These are phyloP conservation scores for Malassezia obtusa DNA, from an alignment of 1,284 basidiomycete genomes.

Conservation along the genomic window DNA sequence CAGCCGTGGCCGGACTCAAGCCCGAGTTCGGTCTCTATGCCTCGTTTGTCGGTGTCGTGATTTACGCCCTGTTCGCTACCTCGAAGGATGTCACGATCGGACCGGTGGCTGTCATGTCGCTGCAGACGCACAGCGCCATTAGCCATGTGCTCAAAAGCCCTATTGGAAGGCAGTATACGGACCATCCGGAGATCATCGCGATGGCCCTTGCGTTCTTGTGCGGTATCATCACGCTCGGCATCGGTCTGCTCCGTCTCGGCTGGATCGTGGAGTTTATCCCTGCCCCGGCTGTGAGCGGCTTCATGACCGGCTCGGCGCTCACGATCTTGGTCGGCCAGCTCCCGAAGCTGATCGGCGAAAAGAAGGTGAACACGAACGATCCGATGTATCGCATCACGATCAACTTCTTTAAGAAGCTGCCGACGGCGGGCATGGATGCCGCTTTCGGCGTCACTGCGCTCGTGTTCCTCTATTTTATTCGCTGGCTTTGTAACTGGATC, in stretches of 20 bases:
- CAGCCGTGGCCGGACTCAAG: conserved; percentile 70
- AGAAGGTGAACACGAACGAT: conserved; percentile 28
- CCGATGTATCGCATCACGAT: conserved; percentile 79
- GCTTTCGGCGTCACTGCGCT: conserved; percentile 79
- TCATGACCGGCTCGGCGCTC: conserved; percentile 53
- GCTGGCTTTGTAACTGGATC: conserved; percentile 58
- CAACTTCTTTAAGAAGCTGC: conserved; percentile 76
- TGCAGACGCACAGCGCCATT: conserved; percentile 63
- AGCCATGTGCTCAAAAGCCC: conserved; percentile 18
- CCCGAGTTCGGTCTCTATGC: conserved; percentile 89
- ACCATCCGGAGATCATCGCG: conserved; percentile 61
- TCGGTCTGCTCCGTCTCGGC: conserved; percentile 82
- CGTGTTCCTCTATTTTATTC: conserved; percentile 64
- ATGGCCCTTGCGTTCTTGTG: conserved; percentile 75
- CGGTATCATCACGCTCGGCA: conserved; percentile 82
- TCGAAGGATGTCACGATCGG: conserved; percentile 48
- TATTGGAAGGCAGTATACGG: conserved; percentile 10
- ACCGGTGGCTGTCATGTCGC: conserved; percentile 76
- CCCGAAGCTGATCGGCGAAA: conserved; percentile 41
- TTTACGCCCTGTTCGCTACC: conserved; percentile 54
- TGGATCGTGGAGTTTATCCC: conserved; percentile 96
- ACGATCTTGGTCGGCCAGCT: conserved; percentile 45
- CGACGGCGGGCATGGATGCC: conserved; percentile 65
- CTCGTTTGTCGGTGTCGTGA: conserved; percentile 76
- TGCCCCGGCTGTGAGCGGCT: conserved; percentile 79